Evolutionary conservation across 2,329 filamentous ascomycete genomes (phyloP).

Genomic region (Talaromyces sp.): DNA sequence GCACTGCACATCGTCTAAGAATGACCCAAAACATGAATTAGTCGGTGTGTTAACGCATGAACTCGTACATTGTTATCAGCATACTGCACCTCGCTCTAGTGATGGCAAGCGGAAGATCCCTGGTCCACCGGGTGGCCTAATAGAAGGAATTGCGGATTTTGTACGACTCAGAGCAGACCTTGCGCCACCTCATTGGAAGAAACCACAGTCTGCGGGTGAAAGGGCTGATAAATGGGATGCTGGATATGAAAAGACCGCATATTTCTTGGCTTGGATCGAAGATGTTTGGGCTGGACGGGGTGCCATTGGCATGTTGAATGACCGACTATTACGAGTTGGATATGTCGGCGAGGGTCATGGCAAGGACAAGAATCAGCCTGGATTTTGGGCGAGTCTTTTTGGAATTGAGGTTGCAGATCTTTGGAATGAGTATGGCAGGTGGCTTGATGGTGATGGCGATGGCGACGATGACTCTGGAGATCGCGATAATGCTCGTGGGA

Average conservation of each 20-base stretch:
- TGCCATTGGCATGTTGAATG: constrained; percentile 65
- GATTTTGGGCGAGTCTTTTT: constrained; percentile 56
- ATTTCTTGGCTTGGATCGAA: constrained; percentile 87
- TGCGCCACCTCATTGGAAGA: constrained; percentile 81
- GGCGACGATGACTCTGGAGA: constrained; percentile 4
- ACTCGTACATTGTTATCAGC: constrained; percentile 93
- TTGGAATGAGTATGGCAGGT: constrained; percentile 71
- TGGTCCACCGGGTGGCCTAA: constrained; percentile 68
- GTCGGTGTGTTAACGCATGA: constrained; percentile 86
- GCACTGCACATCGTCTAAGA: constrained; percentile 20
- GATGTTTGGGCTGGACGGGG: constrained; percentile 63
- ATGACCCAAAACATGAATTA: constrained; percentile 61
- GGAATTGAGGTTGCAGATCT: constrained; percentile 67
- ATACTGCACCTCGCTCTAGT: constrained; percentile 60
- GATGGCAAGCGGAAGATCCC: constrained; percentile 19
- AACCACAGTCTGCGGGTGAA: constrained; percentile 49
- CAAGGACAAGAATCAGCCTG: not conserved
- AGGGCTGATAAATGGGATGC: constrained; percentile 72
- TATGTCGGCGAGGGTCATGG: constrained; percentile 35
- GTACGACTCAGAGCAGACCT: constrained; percentile 75
- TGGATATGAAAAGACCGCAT: constrained; percentile 89
- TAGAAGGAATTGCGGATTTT: constrained; percentile 93
- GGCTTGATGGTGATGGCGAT: constrained; percentile 42
- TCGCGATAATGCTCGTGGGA: constrained; percentile 10
- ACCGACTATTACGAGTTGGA: constrained; percentile 39